Evolutionary conservation across 2,329 filamentous ascomycete genomes (phyloP), one percentile per base, ranked within the genome.

Genomic region (Knoxdaviesia capensis): DNA sequence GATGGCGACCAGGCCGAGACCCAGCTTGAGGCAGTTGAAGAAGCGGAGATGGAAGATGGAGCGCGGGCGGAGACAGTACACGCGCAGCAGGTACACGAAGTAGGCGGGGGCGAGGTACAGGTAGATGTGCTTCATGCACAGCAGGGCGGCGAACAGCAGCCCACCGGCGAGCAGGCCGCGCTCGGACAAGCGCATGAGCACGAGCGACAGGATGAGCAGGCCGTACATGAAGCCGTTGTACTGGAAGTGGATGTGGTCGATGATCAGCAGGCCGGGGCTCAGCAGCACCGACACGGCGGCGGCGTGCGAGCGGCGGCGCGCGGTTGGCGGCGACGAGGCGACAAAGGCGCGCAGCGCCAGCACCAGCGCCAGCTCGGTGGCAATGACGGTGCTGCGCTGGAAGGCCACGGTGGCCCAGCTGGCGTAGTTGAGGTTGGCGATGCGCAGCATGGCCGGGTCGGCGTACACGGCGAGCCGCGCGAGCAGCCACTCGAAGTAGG

Each of bases 221-320:
- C 90, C 90, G 56, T 96, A 98, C 61, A 98, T 75, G 61, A 87
- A 86, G 36, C 90, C 88, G 63, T 98, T 98, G 65, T 98, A 98
- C 65, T 98, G 90, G 59, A 98, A 98, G 59, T 94, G 87, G 48
- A 94, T 88, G 57, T 98, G 90, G 55, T 98, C 90, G 57, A 98
- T 96, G 56, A 98, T 92, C 46, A 98, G 68, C 34, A 98, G 72
- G 2, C 88, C 90, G 0, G 90, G 90, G 0, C 87, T 96, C 8
- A 96, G 72, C 4, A 96, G 65, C 45, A 98, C 77, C 1, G 88
- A 94, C 43, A 96, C 68, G 29, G 87, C 86, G 39, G 81, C 83
- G 29, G 82, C 84, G 54, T 94, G 86, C 7, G 86, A 80, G 39
- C 83, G 76, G 38, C 75, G 76, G 54, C 77, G 86, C n/a, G 73